Base-by-base conservation (phyloP, 108 stramenopile genomes). In the Cyclostephanos invisitatus region DNA sequence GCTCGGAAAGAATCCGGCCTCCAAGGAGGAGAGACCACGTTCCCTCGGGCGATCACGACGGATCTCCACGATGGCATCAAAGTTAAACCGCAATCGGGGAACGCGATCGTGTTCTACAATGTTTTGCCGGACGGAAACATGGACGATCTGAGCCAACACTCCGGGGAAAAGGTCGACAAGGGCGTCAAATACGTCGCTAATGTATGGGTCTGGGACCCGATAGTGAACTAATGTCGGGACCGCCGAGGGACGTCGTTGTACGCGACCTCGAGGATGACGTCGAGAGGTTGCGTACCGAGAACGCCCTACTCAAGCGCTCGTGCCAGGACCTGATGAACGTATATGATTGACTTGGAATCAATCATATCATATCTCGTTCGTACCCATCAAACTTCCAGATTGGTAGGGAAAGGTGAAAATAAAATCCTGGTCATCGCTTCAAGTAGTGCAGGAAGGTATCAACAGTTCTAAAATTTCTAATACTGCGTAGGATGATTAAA, bases 101-200 rank as follows among this genome's bases (percentile, higher is more conserved):
- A 75, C 36, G 93, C 97, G 0, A 84, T 96, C 5, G 59, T 97
- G 2, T 97, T 96, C 65, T 96, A 96, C 79, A 91, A 88, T 66
- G 79, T 94, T 50, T 67, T 96, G 53, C 89, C 89, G 12, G 97
- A 97, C 82, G 97, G 97, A 9, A 97, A 97, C 64, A 80, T 95
- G 54, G 97, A 97, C 58, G 97, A 97, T 63, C 59, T 94, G 54
- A 83, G 86, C 12, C 89, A 95, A 51, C 97, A 97, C 68, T 83
- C 88, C 6, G 80, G 88, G 12, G 84, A 84, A 58, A 85, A 89
- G 40, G 89, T 94, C 17, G 68, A 65, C 12, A 77, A 68, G 42
- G 92, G 88, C 20, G 87, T 89, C 40, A 96, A 90, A 75, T 93
- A 85, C 72, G 20, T 95, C 67, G 91, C 91, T 25, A 95, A 92